A percentile compares a stretch with the other conserved stretches of the same genome.
phyloP scores from a whole-genome alignment of 176 grass and related monocot genomes.

The Saccharum spontaneum region DNA sequence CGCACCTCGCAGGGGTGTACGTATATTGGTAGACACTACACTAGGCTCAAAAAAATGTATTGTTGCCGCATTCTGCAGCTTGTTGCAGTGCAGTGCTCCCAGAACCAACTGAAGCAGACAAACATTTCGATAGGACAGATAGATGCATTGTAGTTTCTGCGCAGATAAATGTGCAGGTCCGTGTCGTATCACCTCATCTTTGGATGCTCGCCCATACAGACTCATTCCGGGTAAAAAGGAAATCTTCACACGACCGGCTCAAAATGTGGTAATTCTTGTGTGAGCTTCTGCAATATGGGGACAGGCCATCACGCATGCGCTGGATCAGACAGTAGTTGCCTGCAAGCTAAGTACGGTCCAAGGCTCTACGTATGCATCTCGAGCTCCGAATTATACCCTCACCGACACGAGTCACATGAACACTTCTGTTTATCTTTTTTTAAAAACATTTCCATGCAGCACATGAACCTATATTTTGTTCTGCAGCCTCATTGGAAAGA shows the following conservation, averaged over 20 bases:
- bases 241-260: background rate
- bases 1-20: too few species aligned
- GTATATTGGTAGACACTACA: too few species aligned
- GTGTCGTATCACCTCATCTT: slow-evolving; percentile 3
- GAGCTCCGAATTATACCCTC: background rate
- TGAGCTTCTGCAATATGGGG: background rate
- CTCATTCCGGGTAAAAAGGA: background rate
- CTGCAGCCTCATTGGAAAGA: background rate
- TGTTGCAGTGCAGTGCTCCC: background rate
- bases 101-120: background rate
- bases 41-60: too few species aligned
- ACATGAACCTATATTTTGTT: background rate
- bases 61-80: background rate
- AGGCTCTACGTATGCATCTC: background rate
- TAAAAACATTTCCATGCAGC: background rate
- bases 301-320: background rate
- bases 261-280: background rate
- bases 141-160: background rate
- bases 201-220: background rate
- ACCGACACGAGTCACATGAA: background rate
- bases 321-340: background rate
- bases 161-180: background rate
- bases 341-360: background rate
- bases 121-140: background rate
- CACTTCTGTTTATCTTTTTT: background rate